Conservation (phyloP, 441 rosid species). For the Aquilaria agallochum region DNA sequence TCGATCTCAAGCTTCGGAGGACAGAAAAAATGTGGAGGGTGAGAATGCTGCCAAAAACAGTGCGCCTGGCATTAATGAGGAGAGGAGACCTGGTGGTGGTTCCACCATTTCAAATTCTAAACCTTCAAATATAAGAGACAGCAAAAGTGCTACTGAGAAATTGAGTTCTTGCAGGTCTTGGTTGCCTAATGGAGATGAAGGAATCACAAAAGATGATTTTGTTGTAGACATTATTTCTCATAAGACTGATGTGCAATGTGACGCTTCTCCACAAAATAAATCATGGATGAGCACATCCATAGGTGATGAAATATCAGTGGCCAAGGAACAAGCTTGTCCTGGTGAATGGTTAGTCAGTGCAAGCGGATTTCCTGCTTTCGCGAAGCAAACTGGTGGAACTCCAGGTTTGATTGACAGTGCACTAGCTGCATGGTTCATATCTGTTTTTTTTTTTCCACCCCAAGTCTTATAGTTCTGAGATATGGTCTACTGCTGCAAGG, state of each 20-base stretch:
- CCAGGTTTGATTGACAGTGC: constrained; percentile 43
- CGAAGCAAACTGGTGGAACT: constrained; percentile 60
- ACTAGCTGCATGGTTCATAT: constrained; percentile 14
- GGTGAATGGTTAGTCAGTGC: constrained; percentile 39
- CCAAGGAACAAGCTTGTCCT: constrained; percentile 48
- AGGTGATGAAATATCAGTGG: constrained; percentile 49
- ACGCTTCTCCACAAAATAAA: constrained; percentile 46
- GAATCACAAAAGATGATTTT: constrained; percentile 48
- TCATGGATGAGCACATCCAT: constrained; percentile 33
- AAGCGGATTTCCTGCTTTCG: constrained; percentile 37
- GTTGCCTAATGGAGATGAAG: constrained; percentile 50
- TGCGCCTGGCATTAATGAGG: constrained; percentile 40
- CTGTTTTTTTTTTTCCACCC: constrained; percentile 2
- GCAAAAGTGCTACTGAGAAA: constrained; percentile 49
- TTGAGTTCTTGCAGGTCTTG: constrained; percentile 55
- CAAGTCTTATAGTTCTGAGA: constrained; percentile 28
- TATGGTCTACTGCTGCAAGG: constrained; percentile 40
- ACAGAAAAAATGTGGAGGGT: constrained; percentile 69
- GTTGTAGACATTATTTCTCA: constrained; percentile 34
- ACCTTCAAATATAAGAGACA: constrained; percentile 57
- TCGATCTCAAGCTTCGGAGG: constrained; percentile 87
- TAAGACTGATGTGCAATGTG: constrained; percentile 35
- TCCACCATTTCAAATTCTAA: constrained; percentile 37
- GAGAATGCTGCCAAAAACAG: constrained; percentile 43
- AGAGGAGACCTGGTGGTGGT: constrained; percentile 53